phyloP scores from a whole-genome alignment of 148 eudicot species.

The Limonium bicolor region DNA sequence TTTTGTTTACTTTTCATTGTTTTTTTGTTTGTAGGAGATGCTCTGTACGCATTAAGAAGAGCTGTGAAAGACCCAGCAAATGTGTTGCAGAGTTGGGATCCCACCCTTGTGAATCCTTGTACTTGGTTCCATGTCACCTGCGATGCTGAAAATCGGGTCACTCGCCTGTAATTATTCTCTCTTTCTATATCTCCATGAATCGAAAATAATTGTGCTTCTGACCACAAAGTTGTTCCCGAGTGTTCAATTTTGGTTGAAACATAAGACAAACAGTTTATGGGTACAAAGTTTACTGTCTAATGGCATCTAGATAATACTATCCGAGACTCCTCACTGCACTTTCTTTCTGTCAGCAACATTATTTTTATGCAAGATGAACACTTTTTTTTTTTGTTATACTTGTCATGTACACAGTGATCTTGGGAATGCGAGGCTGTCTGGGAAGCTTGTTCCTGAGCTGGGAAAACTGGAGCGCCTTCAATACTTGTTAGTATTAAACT shows the following conservation, averaged over 20 bases:
- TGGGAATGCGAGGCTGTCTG: constrained; percentile 73
- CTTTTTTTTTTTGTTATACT: no score
- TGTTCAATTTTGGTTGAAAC: background rate
- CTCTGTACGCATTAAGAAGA: constrained; percentile 55
- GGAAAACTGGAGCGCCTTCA: constrained; percentile 65
- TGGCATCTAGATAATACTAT: no score
- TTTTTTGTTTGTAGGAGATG: constrained; percentile 35
- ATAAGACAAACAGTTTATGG: background rate
- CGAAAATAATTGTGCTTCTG: background rate
- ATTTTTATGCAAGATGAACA: no score
- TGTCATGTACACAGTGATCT: constrained; percentile 28
- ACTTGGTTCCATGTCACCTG: constrained; percentile 95
- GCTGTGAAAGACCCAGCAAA: constrained; percentile 39
- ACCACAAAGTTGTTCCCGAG: background rate
- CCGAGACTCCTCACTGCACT: no score
- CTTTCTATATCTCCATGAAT: background rate
- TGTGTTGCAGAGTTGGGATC: constrained; percentile 83
- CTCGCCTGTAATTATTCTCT: constrained; percentile 43
- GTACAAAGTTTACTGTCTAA: background rate
- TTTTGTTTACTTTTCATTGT: background rate
- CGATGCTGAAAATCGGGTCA: constrained; percentile 45
- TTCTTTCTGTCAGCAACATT: no score
- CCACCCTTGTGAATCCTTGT: constrained; percentile 84
- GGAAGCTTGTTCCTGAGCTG: constrained; percentile 62
- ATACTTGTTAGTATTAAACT: no score